Evolutionary conservation across 805 yeast species (phyloP).

Genomic region (Kregervanrija delftensis): DNA sequence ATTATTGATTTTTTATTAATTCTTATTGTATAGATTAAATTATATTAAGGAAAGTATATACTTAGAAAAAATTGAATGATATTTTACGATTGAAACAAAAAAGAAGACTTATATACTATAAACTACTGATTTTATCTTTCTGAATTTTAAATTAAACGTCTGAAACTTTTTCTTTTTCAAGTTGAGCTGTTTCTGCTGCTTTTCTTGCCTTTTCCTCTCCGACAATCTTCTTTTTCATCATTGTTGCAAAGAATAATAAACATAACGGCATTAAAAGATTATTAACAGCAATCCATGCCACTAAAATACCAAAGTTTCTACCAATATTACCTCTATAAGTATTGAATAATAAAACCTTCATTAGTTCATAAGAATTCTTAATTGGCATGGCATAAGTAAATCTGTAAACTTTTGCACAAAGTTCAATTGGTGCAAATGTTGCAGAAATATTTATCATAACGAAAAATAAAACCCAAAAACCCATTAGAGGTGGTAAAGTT

Average conservation of each 20-base stretch:
- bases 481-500: constrained; percentile 54
- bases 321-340: constrained; percentile 43
- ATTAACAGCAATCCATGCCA: constrained; percentile 17
- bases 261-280: constrained; percentile 34
- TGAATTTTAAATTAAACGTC: too few species aligned
- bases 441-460: constrained; percentile 65
- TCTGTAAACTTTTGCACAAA: constrained; percentile 49
- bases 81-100: too few species aligned
- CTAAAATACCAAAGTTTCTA: constrained; percentile 16
- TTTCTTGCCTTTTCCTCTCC: constrained; percentile 6
- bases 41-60: too few species aligned
- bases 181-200: background rate
- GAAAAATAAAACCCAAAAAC: constrained; percentile 68
- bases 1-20: too few species aligned
- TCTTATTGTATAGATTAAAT: too few species aligned
- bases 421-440: constrained; percentile 57
- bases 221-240: constrained; percentile 9
- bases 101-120: too few species aligned
- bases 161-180: background rate
- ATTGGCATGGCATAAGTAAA: constrained; percentile 67
- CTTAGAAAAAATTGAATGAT: too few species aligned
- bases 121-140: too few species aligned
- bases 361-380: constrained; percentile 56
- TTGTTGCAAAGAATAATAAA: constrained; percentile 21
- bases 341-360: constrained; percentile 51